Conservation (phyloP, 1,139 yeast species). For the Diutina catenulata region DNA sequence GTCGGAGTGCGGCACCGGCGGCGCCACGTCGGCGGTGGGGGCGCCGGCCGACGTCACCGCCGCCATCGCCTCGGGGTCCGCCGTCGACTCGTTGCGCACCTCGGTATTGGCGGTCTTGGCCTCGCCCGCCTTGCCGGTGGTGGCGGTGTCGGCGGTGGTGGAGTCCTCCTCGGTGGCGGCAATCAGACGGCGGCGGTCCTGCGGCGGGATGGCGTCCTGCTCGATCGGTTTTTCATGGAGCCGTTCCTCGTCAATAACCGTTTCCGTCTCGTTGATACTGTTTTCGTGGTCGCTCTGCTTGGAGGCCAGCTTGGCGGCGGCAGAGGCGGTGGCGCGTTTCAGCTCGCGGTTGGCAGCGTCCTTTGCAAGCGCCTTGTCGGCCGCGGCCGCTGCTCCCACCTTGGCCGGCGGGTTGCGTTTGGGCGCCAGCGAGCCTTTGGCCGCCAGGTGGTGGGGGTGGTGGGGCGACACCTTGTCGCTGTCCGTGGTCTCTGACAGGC, state of each 20-base stretch:
- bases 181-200: slow-evolving; percentile 6
- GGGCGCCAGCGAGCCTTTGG: slow-evolving; percentile 9
- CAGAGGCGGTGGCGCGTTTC: slow-evolving; percentile 5
- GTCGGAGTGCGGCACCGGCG: slow-evolving; percentile 8
- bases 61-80: not conserved
- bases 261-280: slow-evolving; percentile 32
- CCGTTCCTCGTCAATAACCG: slow-evolving; percentile 28
- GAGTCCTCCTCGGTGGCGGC: slow-evolving; percentile 11
- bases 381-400: slow-evolving; percentile 4
- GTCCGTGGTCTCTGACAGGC: slow-evolving; percentile 20
- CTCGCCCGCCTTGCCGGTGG: slow-evolving; percentile 6
- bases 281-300: slow-evolving; percentile 30
- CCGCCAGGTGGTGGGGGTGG: slow-evolving; percentile 6
- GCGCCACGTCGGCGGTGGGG: slow-evolving; percentile 2
- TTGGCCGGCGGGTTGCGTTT: slow-evolving; percentile 6
- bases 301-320: not conserved
- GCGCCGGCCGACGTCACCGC: not conserved
- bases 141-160: slow-evolving; percentile 10
- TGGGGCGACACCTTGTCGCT: slow-evolving; percentile 6
- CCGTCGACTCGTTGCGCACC: too few relatives aligned
- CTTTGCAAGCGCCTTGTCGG: slow-evolving; percentile 1
- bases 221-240: too few relatives aligned
- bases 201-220: not conserved
- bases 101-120: not conserved
- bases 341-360: not conserved